Base-by-base conservation (phyloP, 75 land plant genomes). In the Picea glauca region DNA sequence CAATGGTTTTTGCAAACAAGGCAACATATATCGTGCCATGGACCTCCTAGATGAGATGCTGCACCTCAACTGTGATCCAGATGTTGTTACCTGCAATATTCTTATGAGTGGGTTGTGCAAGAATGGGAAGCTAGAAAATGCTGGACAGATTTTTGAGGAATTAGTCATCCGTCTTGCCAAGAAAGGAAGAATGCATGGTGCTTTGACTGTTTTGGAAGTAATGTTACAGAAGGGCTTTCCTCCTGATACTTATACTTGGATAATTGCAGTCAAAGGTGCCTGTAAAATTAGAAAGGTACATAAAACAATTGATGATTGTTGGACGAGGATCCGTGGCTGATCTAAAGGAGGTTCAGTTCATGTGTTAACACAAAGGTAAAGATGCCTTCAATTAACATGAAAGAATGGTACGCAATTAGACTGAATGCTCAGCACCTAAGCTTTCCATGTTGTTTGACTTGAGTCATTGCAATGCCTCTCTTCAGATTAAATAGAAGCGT, bases 141-240 rank as follows among this genome's bases (percentile, higher is more conserved):
- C 88, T 33, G 77, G 78, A 18, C 81, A 86, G 46, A 83, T 91
- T 64, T 58, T 91, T 33, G 88, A 89, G 80, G 91, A 90, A 78
- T 78, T 93, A 58, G 90, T 84, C n/a, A 43, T 54, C 46, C 79
- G 85, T 78, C 35, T 91, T 59, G 60, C 68, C 31, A 83, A 79
- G 68, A 80, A 85, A 72, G 80, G 77, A 26, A 84, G 85, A 57
- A 17, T 58, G 5, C 20, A 40, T 17, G 85, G 81, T 65, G 93
- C 90, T 79, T 79, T 70, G 1, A 77, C 58, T 60, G 72, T 91
- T 68, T 35, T 91, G 78, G 85, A 78, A 57, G 78, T 84, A 58
- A 86, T 91, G 93, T 77, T 88, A 26, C 62, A 72, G 38, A 88
- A 80, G 76, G 76, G 58, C 73, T 43, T 84, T 62, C 72, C 57